Percentiles rank a stretch among this genome's conserved stretches.
These are phyloP conservation scores for Alloascoidea hylecoeti DNA, from an alignment of 805 yeast genomes.

Conservation along the genomic window DNA sequence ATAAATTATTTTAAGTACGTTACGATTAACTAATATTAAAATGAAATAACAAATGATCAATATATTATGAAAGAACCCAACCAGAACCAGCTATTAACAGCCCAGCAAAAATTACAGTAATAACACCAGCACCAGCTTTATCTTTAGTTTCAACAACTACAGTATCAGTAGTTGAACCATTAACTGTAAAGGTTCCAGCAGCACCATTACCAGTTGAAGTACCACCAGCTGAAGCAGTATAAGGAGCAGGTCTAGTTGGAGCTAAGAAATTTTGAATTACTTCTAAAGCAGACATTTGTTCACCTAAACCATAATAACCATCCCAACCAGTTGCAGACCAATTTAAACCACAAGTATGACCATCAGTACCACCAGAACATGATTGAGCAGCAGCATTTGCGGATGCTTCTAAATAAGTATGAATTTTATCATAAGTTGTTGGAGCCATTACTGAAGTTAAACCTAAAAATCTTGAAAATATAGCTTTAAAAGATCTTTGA, in stretches of 20 bases:
- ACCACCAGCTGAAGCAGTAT: constrained; percentile 32
- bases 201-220: constrained; percentile 38
- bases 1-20: too few species aligned
- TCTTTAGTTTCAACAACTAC: constrained; percentile 45
- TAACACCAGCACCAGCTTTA: constrained; percentile 79
- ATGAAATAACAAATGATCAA: too few species aligned
- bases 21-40: too few species aligned
- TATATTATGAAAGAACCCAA: too few species aligned
- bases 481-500: constrained; percentile 65
- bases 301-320: constrained; percentile 59
- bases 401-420: constrained; percentile 26
- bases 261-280: constrained; percentile 34
- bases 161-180: constrained; percentile 15
- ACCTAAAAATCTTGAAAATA: constrained; percentile 50
- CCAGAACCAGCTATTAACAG: neutral
- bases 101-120: constrained; percentile 48
- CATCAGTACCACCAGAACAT: constrained; percentile 64
- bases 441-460: constrained; percentile 43
- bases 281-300: constrained; percentile 65
- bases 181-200: constrained; percentile 29
- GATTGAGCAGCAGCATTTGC: constrained; percentile 59
- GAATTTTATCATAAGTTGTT: constrained; percentile 24
- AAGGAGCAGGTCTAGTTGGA: constrained; percentile 34
- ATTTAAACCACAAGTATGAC: constrained; percentile 60
- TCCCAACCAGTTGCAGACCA: constrained; percentile 54